Evolutionary conservation across 2,329 filamentous ascomycete genomes (phyloP).

Genomic region (Leptographium lundbergii): DNA sequence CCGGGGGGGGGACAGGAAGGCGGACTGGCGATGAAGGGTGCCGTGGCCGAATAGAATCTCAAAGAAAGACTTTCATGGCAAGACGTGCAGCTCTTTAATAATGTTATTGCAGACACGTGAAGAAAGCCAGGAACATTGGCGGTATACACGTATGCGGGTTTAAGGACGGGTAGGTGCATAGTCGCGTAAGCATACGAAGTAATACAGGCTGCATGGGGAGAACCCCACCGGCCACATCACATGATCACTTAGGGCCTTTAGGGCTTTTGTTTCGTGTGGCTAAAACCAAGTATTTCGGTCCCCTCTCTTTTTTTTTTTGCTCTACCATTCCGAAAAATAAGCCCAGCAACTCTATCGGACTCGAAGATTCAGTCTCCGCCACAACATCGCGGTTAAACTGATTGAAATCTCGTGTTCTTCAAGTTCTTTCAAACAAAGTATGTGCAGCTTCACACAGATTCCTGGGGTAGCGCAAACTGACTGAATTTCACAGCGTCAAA

Average conservation of each 20-base stretch:
- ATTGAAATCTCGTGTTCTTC: constrained; percentile 90
- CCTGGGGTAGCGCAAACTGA: not conserved
- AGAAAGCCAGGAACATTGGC: not conserved
- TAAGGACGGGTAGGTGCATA: not conserved
- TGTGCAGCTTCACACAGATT: constrained; percentile 13
- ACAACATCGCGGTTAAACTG: constrained; percentile 89
- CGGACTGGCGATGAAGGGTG: not conserved
- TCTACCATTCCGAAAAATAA: constrained; percentile 4
- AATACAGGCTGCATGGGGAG: not conserved
- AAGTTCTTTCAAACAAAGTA: constrained; percentile 19
- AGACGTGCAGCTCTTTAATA: not conserved
- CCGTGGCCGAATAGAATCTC: not conserved
- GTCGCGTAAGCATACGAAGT: not conserved
- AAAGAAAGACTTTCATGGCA: not conserved
- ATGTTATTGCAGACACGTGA: not conserved
- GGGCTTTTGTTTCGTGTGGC: constrained; percentile 1
- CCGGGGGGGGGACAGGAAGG: not conserved
- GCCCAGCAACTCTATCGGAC: constrained; percentile 33
- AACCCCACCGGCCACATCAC: not conserved
- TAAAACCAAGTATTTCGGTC: not conserved
- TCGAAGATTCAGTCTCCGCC: constrained; percentile 99
- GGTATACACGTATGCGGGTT: not conserved
- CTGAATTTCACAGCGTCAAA: constrained; percentile 36
- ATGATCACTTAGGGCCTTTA: not conserved
- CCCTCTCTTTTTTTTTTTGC: constrained; percentile 1